Evolutionary conservation across 1,284 basidiomycete genomes (phyloP).

Genomic region (Anthracocystis walkeri): DNA sequence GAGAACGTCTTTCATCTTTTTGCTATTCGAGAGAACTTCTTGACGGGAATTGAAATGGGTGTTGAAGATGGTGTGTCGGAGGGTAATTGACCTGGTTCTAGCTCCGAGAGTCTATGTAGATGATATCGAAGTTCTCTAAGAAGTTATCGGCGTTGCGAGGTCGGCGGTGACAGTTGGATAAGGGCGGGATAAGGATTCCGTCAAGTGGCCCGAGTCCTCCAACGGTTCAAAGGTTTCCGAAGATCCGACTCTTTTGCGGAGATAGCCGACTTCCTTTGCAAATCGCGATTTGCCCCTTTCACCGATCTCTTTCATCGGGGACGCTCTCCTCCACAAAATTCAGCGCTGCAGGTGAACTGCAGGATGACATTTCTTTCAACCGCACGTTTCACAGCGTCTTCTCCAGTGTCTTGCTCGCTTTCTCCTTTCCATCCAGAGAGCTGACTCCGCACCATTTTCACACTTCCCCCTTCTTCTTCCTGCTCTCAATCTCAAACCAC

Average conservation of each 20-base stretch:
- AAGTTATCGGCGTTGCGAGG: neutral
- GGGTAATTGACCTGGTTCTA: neutral
- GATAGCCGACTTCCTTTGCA: constrained; percentile 15
- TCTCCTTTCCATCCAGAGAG: neutral
- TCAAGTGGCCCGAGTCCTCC: constrained; percentile 2
- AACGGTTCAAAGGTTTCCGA: constrained; percentile 17
- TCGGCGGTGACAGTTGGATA: neutral
- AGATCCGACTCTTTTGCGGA: constrained; percentile 38
- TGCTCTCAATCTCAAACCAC: no score
- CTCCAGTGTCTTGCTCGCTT: constrained; percentile 7
- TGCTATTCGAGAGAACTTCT: constrained; percentile 6
- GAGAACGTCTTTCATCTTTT: constrained; percentile 57
- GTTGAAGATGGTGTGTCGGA: no score
- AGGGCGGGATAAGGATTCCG: neutral
- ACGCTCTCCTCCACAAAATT: constrained; percentile 19
- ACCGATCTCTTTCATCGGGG: neutral
- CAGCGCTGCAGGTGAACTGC: neutral
- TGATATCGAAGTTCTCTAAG: neutral
- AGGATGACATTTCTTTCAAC: constrained; percentile 3
- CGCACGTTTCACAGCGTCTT: neutral
- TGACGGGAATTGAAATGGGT: neutral
- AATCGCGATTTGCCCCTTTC: neutral
- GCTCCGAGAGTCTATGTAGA: neutral
- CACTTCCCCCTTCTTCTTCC: neutral
- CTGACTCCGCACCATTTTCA: neutral